Base-by-base conservation (phyloP, 2,329 filamentous ascomycete species). In the Fusarium proliferatum region DNA sequence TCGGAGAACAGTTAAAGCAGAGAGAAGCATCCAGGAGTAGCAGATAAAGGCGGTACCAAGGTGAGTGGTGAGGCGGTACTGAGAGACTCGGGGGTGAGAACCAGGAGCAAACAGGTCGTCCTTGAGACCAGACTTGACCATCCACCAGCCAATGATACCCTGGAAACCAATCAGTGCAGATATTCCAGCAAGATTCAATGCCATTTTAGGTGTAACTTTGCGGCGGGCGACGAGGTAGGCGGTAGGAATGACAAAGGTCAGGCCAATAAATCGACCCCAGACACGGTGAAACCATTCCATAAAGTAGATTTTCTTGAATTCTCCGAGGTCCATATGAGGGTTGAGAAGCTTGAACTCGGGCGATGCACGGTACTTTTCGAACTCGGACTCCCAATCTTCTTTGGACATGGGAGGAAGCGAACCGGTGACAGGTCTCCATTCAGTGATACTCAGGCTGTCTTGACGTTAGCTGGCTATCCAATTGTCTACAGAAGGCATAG, bases 231-330 rank as follows among this genome's bases (percentile, higher is more conserved):
- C 89, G 80, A 98, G 97, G 86, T 97, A 98, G 63, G 92, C 83
- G 12, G 96, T 94, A 3, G 96, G 96, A 3, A 98, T 80, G 53
- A 97, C 91, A 82, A 98, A 98, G 57, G 94, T 93, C 71, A 98
- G 83, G 67, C 96, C 96, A 65, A 99, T 94, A 77, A 97, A 88
- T 73, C 96, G 92, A 51, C 96, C 96, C 95, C 96, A 98, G 62
- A 98, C 88, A 36, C 96, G 91, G 83, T 99, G 96, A 48, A 92
- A 91, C 96, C 96, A 99, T 86, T 99, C 96, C 96, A 98, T 98
- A 83, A 93, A 99, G 88, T 98, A 99, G 76, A 99, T 99, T 81
- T 96, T 93, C 84, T 98, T 98, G 86, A 98, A 99, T 81, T 99
- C 96, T 66, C 91, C 89, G 64, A 99, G 87, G 38, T 89, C 92